Evolutionary conservation across 768 basidiomycete genomes (phyloP).

Genomic region (Collybia mongolica): DNA sequence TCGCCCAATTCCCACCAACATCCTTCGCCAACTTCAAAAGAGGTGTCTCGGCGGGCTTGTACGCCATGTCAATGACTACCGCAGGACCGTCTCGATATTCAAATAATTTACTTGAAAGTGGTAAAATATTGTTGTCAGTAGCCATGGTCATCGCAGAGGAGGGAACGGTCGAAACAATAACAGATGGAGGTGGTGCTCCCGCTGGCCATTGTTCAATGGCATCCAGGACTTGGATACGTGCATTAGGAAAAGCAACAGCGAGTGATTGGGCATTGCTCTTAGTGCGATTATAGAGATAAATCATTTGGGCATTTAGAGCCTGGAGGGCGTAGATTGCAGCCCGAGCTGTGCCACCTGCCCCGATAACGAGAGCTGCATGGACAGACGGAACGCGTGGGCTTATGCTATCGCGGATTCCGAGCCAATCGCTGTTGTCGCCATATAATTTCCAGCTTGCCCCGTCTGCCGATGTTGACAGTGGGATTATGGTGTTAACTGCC

Average conservation of each 20-base stretch:
- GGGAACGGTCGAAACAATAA: constrained; percentile 91
- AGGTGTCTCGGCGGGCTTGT: constrained; percentile 85
- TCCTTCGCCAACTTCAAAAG: constrained; percentile 66
- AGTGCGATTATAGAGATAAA: constrained; percentile 92
- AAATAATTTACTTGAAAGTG: constrained; percentile 60
- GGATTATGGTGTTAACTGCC: constrained; percentile 92
- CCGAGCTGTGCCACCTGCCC: constrained; percentile 92
- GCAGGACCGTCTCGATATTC: constrained; percentile 42
- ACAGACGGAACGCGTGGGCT: constrained; percentile 37
- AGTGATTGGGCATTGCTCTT: constrained; percentile 68
- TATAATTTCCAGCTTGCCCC: constrained; percentile 51
- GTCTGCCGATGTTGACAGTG: constrained; percentile 33
- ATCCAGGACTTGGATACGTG: constrained; percentile 59
- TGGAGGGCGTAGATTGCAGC: constrained; percentile 92
- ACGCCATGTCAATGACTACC: constrained; percentile 94
- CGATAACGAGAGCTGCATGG: constrained; percentile 77
- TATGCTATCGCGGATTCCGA: constrained; percentile 73
- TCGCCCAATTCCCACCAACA: constrained; percentile 55
- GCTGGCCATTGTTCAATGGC: constrained; percentile 53
- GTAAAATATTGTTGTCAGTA: constrained; percentile 31
- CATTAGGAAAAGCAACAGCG: constrained; percentile 62
- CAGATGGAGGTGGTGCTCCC: constrained; percentile 48
- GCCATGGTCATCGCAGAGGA: constrained; percentile 52
- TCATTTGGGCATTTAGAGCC: constrained; percentile 58
- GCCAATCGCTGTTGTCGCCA: constrained; percentile 97